Base-by-base conservation (phyloP, 345 rosid species). In the Eutrema heterophyllum region DNA sequence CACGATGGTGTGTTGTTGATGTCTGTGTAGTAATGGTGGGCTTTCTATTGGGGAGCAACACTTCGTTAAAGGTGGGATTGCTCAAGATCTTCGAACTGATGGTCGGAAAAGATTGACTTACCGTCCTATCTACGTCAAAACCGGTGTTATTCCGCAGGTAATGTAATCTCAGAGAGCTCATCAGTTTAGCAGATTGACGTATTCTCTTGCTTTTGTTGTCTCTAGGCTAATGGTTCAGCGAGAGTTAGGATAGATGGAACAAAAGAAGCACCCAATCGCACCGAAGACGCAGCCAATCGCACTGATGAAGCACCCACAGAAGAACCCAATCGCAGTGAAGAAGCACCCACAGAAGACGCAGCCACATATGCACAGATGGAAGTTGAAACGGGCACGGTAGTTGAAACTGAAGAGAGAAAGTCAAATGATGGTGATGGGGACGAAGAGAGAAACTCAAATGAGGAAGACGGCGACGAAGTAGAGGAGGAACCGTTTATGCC, bases 141-240 rank as follows among this genome's bases (percentile, higher is more conserved):
- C 93, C 0, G 89, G 96, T 41, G 86, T 95, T 59, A 95, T 95
- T 73, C 94, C 96, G 46, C 97, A 92, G 92, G 99, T 90, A 68
- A 11, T 7, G 11, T 15, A 44, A 33, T 74, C 45, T 49, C 32
- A 9, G 2, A 54, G 30, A 26, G 64, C 50, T 62, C 12, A 32
- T 76, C 54, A 18, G 50, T 26, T 33, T 54, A 6, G 51, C 39
- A n/a, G n/a, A 10, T 57, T 67, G 36, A 46, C 35, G 39, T 30
- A 38, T 41, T 65, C 66, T 59, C 16, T 53, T 35, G 66, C 21
- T 40, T 53, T 57, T 70, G 56, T 12, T 40, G 58, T 16, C 51
- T 70, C 35, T 76, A 95, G 97, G 98, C 99, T 46, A 86, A 92
- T 82, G 99, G 94, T 67, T 95, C 98, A 5, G 91, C 98, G 18